Conservation (phyloP, 2,329 filamentous ascomycete species). For the Epichloe festucae region DNA sequence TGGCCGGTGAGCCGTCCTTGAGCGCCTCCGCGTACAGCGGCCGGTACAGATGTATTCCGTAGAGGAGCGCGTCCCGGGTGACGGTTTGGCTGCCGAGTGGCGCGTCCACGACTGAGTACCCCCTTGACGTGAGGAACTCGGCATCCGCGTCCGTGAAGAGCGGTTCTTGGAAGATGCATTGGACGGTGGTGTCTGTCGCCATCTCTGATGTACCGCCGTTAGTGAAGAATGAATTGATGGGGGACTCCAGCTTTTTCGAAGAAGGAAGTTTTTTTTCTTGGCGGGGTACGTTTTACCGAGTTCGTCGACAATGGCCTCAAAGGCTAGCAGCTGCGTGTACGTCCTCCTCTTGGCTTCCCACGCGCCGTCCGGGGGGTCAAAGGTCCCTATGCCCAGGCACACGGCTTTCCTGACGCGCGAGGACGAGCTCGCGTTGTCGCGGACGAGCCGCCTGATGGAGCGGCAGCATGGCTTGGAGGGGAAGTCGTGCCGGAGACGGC, state of each 20-base stretch:
- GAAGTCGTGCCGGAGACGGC: constrained; percentile 15
- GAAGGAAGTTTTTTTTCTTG: neutral
- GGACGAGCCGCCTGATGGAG: constrained; percentile 22
- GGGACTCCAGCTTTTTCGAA: too few species aligned
- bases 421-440: constrained; percentile 9
- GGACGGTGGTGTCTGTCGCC: constrained; percentile 17
- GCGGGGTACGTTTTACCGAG: constrained; percentile 20
- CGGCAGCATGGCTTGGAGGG: constrained; percentile 14
- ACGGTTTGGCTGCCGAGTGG: constrained; percentile 41
- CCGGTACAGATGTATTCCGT: constrained; percentile 47
- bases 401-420: constrained; percentile 29
- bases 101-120: constrained; percentile 36
- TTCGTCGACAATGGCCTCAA: constrained; percentile 32
- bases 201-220: constrained; percentile 9
- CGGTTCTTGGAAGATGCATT: constrained; percentile 42
- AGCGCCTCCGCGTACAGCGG: constrained; percentile 41
- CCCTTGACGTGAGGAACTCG: constrained; percentile 39
- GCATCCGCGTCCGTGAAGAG: constrained; percentile 34
- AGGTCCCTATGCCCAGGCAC: constrained; percentile 42
- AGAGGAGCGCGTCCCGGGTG: constrained; percentile 37
- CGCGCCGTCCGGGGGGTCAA: constrained; percentile 35
- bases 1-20: constrained; percentile 28
- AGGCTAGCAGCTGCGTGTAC: constrained; percentile 40
- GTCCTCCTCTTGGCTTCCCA: constrained; percentile 32
- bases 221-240: neutral